These are phyloP conservation scores for Fusarium udum DNA, from an alignment of 2,329 filamentous ascomycete species.

Conservation along the genomic window DNA sequence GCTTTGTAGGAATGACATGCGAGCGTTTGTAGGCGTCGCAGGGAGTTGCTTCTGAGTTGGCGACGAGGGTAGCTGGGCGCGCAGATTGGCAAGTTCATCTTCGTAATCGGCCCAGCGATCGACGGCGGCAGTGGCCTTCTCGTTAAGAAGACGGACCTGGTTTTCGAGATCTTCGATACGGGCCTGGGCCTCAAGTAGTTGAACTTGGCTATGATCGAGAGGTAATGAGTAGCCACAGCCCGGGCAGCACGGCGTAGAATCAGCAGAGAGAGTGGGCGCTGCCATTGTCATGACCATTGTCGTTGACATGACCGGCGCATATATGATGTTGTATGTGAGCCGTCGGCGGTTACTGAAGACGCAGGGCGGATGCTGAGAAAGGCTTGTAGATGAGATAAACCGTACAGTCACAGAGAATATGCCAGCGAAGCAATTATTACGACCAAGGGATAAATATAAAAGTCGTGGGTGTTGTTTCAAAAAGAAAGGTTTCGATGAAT, in stretches of 20 bases:
- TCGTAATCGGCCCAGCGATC: constrained; percentile 81
- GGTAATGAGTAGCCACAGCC: constrained; percentile 59
- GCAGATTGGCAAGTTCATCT: constrained; percentile 74
- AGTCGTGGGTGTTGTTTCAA: constrained; percentile 20
- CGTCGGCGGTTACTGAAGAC: not conserved
- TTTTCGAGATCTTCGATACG: constrained; percentile 75
- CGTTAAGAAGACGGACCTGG: constrained; percentile 74
- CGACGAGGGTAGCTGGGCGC: constrained; percentile 49
- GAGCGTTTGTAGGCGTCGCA: constrained; percentile 43
- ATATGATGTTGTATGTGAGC: constrained; percentile 6
- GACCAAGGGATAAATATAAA: constrained; percentile 13
- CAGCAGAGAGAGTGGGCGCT: constrained; percentile 37
- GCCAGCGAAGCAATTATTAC: not conserved
- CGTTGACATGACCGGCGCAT: constrained; percentile 36
- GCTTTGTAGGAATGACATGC: constrained; percentile 58
- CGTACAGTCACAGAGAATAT: not conserved
- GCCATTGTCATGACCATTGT: constrained; percentile 51
- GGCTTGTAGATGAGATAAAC: not conserved
- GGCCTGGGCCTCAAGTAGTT: constrained; percentile 64
- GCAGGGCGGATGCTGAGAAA: not conserved
- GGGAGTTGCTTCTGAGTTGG: constrained; percentile 28
- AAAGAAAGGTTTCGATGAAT: constrained; percentile 19
- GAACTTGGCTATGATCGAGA: constrained; percentile 50
- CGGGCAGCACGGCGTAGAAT: constrained; percentile 55
- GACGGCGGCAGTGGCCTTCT: constrained; percentile 73